phyloP scores from a whole-genome alignment of 2,329 filamentous ascomycete species.

The Penicillium sp. region DNA sequence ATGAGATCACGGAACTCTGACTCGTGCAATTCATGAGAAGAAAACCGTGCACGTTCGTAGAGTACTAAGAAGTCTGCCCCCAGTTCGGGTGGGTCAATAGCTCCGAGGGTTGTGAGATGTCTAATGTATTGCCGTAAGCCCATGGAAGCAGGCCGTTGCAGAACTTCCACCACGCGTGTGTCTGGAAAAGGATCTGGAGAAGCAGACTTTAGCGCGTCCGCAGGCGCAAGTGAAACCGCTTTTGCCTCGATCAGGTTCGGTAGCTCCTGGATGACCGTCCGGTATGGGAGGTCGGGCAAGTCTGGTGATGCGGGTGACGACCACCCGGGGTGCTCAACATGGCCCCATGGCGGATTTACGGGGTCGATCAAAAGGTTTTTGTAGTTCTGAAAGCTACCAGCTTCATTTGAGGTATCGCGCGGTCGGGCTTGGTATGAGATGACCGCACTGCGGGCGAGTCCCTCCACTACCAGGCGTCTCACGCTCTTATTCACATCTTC shows the following conservation, averaged over 20 bases:
- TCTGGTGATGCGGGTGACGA: conserved; percentile 70
- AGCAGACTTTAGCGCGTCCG: conserved; percentile 45
- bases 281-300: conserved; percentile 76
- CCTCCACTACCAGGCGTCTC: conserved; percentile 66
- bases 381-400: conserved; percentile 26
- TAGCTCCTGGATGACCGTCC: conserved; percentile 72
- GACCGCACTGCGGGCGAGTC: conserved; percentile 69
- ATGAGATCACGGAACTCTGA: conserved; percentile 71
- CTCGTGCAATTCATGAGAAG: conserved; percentile 62
- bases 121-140: conserved; percentile 72
- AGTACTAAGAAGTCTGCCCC: conserved; percentile 60
- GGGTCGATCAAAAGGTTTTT: conserved; percentile 32
- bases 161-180: conserved; percentile 61
- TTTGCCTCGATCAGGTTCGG: conserved; percentile 89
- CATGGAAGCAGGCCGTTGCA: conserved; percentile 67
- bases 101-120: conserved; percentile 62
- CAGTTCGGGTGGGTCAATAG: conserved; percentile 52
- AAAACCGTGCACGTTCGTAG: conserved; percentile 86
- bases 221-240: conserved; percentile 76
- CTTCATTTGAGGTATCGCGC: conserved; percentile 50
- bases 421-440: conserved; percentile 75
- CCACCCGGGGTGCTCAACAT: conserved; percentile 85
- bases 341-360: conserved; percentile 64
- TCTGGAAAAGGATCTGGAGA: conserved; percentile 51
- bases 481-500: conserved; percentile 73